Base-by-base conservation (phyloP, 2,329 filamentous ascomycete species). In the Cladosporium austrohemisphaericum region DNA sequence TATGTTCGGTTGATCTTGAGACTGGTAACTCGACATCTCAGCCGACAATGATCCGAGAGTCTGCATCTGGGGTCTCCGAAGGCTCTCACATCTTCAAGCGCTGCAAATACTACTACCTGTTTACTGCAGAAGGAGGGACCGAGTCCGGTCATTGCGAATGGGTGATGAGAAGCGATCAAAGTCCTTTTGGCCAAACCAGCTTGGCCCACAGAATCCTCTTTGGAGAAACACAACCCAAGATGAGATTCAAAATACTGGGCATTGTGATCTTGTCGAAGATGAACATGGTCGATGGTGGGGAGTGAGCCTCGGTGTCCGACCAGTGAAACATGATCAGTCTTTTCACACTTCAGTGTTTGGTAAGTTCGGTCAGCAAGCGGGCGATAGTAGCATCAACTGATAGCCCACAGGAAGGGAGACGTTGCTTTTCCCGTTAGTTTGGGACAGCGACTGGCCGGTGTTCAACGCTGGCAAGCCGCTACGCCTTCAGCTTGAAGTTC, bases 71-170 rank as follows among this genome's bases (percentile, higher is more conserved):
- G 9, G 80, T 53, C 5, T 49, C 52, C 3, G 52, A 53, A 83
- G 59, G 80, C 0, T 78, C 80, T 2, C 79, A 83, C 55, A 59
- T 83, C 4, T 81, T 81, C 62, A 78, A 78, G 63, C 72, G 76
- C 33, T 75, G 76, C 31, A 76, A 74, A 7, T 79, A 73, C 70
- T 83, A 81, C 56, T 82, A 83, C 56, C 70, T 83, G 6, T 65
- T 82, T 6, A 80, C 76, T 0, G 79, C 79, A 20, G 52, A 53
- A 41, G 52, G 52, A 10, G 80, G 80, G 4, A 83, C 80, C 0
- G 81, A 76, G 7, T 80, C 78, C 52, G 72, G 76, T 0, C 83
- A 86, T 56, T 76, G 79, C 3, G 77, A 76, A 57, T 85, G 81
- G 26, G 72, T 86, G 3, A 67, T 70, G 47, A 70, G 77, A 68